Evolutionary conservation across 108 stramenopile genomes (phyloP), one percentile per base, ranked within the genome.

Genomic region (Fistulifera solaris): DNA sequence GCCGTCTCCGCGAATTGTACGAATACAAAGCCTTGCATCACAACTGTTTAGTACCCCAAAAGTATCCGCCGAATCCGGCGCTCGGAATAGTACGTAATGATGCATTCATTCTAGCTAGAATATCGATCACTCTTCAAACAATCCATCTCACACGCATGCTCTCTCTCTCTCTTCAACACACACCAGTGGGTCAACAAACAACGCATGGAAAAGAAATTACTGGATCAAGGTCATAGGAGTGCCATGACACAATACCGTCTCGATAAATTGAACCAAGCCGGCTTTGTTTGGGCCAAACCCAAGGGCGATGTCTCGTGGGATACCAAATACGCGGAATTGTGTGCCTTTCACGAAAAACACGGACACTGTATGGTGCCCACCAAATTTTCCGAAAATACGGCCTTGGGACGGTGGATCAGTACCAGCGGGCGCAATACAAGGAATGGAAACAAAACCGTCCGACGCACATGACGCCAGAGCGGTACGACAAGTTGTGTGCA

Each of bases 221-320:
- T 56, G n/a, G 49, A 53, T 31, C 55, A 62, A 10, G 72, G 63
- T 18, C 40, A 60, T 19, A 60, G 40, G 52, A 67, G 77, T 5
- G 59, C 62, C 56, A 59, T 79, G 63, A 85, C 66, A 4, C 48
- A 53, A 11, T 14, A 52, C 2, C 63, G 70, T 38, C 45, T 71
- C n/a, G 59, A 63, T 16, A 27, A 40, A 27, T 48, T 85, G 47
- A 54, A 78, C 48, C 26, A 38, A 12, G 39, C 78, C 28, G 80
- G 77, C n/a, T 85, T 85, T 58, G 48, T 50, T 15, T 85, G 84
- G 84, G 70, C 46, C 15, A 67, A 73, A 42, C 61, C 52, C 31
- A 77, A 79, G 55, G 77, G 77, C 16, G 62, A 71, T 6, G 63
- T 52, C 1, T 68, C 48, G 16, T 85, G 84, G 84, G 65, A 81